Evolutionary conservation across 306 rosid genomes (phyloP).

Genomic region (Clitoria ternatea): DNA sequence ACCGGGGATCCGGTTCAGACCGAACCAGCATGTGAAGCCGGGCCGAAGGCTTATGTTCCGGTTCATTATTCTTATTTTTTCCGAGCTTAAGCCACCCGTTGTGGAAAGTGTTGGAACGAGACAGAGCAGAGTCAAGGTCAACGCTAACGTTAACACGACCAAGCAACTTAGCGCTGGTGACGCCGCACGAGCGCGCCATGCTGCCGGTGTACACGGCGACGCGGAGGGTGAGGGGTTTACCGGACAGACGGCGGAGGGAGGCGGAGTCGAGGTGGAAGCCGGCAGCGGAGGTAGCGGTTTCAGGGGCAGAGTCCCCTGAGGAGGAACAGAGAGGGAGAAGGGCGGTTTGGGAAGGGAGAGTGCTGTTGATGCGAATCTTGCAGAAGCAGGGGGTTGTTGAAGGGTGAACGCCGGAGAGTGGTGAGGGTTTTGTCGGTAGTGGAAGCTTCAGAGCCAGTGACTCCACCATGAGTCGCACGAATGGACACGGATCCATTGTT

Average conservation of each 20-base stretch:
- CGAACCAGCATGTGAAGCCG: constrained; percentile 60
- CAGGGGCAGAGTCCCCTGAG: constrained; percentile 34
- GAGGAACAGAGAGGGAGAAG: constrained; percentile 55
- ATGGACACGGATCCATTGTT: constrained; percentile 80
- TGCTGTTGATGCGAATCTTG: constrained; percentile 44
- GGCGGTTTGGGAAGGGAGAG: constrained; percentile 60
- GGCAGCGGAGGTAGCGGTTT: constrained; percentile 42
- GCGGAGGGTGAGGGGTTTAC: constrained; percentile 37
- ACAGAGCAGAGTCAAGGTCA: constrained; percentile 23
- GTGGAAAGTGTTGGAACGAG: constrained; percentile 42
- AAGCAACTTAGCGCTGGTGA: constrained; percentile 49
- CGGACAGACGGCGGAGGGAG: constrained; percentile 49
- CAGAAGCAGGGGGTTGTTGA: constrained; percentile 89
- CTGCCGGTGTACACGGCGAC: constrained; percentile 69
- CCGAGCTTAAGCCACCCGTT: constrained; percentile 72
- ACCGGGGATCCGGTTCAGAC: constrained; percentile 85
- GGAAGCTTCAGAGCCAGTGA: constrained; percentile 75
- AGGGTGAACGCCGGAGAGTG: constrained; percentile 63
- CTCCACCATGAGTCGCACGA: constrained; percentile 61
- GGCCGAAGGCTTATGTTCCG: constrained; percentile 38
- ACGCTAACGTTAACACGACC: constrained; percentile 56
- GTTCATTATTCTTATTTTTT: constrained; percentile 25
- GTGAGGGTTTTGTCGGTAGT: constrained; percentile 39
- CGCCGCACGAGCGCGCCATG: constrained; percentile 61
- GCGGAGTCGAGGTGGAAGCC: constrained; percentile 63